These are phyloP conservation scores for Blumeria graminis DNA, from an alignment of 2,329 filamentous ascomycete species.

Conservation along the genomic window DNA sequence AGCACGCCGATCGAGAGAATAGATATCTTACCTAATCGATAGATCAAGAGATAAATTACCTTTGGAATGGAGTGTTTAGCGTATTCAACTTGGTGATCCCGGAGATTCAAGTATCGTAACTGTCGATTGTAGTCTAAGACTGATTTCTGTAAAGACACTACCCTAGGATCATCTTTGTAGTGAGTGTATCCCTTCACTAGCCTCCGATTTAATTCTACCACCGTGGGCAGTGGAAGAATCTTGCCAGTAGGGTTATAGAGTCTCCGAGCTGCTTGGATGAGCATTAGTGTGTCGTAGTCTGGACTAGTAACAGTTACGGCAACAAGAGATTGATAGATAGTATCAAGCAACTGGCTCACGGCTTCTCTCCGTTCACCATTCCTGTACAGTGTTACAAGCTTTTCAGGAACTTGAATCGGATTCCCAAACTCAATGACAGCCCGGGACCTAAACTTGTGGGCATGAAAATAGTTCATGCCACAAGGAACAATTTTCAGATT, in stretches of 20 bases:
- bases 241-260: conserved; percentile 89
- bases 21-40: conserved; percentile 53
- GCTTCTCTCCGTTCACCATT: conserved; percentile 65
- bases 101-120: conserved; percentile 62
- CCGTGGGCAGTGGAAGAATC: conserved; percentile 73
- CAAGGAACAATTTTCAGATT: conserved; percentile 80
- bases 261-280: conserved; percentile 80
- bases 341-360: conserved; percentile 64
- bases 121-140: conserved; percentile 73
- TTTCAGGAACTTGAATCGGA: conserved; percentile 60
- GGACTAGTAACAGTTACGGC: conserved; percentile 80
- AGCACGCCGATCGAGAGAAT: conserved; percentile 60
- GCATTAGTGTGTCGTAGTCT: conserved; percentile 87
- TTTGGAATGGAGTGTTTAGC: conserved; percentile 57
- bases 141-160: conserved; percentile 47
- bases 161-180: conserved; percentile 76
- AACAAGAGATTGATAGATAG: conserved; percentile 61
- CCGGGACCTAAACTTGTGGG: conserved; percentile 2
- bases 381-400: conserved; percentile 69
- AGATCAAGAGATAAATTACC: conserved; percentile 54
- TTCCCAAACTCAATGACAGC: conserved; percentile 49
- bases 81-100: conserved; percentile 87
- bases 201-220: conserved; percentile 81
- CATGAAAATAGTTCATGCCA: conserved; percentile 35
- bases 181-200: conserved; percentile 77